Percentiles rank a stretch among this genome's conserved stretches.
These are phyloP conservation scores for Aspergillus vadensis DNA, from an alignment of 2,329 filamentous ascomycete genomes.

Conservation along the genomic window DNA sequence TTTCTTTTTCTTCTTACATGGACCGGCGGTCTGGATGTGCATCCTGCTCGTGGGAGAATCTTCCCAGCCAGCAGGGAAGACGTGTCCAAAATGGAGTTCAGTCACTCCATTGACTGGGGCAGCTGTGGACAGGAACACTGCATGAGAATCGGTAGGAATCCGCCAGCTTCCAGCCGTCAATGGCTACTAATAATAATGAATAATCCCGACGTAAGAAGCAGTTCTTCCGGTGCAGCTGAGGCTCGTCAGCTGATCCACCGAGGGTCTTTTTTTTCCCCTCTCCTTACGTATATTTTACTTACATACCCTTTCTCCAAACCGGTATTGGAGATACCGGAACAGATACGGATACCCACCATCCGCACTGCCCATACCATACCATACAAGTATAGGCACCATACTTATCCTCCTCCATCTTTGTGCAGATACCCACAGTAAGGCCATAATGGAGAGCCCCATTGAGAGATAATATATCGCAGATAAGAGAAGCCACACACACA, in stretches of 20 bases:
- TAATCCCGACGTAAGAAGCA: not conserved
- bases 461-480: not conserved
- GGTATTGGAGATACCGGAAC: not conserved
- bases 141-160: not conserved
- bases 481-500: no score
- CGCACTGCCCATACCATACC: not conserved
- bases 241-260: slow-evolving; percentile 2
- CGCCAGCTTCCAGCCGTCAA: not conserved
- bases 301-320: no score
- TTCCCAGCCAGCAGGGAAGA: not conserved
- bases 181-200: not conserved
- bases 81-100: not conserved
- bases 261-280: not conserved
- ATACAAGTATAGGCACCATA: not conserved
- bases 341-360: not conserved
- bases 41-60: not conserved
- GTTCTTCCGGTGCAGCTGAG: not conserved
- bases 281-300: slow-evolving; percentile 1
- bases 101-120: not conserved
- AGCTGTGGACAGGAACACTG: not conserved
- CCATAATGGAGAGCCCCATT: not conserved
- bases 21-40: not conserved
- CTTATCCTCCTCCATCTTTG: not conserved
- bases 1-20: no score
- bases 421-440: not conserved